These are phyloP conservation scores for Ceratobasidium sp. DNA, from an alignment of 1,284 basidiomycete species.

Conservation along the genomic window DNA sequence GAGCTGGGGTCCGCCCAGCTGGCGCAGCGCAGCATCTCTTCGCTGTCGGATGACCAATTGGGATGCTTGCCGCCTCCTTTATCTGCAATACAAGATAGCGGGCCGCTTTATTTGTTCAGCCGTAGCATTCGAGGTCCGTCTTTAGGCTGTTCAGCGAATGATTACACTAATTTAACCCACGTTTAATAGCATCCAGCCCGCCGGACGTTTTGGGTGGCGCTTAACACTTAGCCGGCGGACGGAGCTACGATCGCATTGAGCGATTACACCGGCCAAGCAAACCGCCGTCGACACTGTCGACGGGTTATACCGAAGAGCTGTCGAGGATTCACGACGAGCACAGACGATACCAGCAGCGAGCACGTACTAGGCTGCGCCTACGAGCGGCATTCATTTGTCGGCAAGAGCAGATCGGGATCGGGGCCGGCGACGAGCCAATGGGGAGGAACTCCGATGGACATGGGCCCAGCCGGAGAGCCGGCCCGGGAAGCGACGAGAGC, in stretches of 20 bases:
- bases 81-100: too few relatives aligned
- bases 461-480: background rate
- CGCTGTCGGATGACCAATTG: background rate
- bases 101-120: background rate
- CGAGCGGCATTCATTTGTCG: background rate
- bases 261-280: background rate
- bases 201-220: background rate
- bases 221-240: background rate
- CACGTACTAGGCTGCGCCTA: background rate
- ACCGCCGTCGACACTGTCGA: background rate
- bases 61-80: background rate
- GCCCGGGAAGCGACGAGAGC: conserved; percentile 12
- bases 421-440: conserved; percentile 18
- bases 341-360: background rate
- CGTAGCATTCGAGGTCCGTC: too few relatives aligned
- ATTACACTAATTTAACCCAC: too few relatives aligned
- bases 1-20: too few relatives aligned
- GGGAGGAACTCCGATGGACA: conserved; percentile 21
- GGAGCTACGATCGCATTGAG: background rate
- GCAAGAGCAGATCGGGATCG: background rate
- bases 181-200: background rate
- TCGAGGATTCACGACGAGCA: background rate
- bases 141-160: too few relatives aligned
- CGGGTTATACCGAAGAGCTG: background rate
- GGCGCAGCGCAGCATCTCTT: background rate